A percentile compares a stretch with the other conserved stretches of the same genome.
Evolutionary conservation across 495 filamentous ascomycete species (phyloP).

Genomic region (Hyaloscypha bicolor): DNA sequence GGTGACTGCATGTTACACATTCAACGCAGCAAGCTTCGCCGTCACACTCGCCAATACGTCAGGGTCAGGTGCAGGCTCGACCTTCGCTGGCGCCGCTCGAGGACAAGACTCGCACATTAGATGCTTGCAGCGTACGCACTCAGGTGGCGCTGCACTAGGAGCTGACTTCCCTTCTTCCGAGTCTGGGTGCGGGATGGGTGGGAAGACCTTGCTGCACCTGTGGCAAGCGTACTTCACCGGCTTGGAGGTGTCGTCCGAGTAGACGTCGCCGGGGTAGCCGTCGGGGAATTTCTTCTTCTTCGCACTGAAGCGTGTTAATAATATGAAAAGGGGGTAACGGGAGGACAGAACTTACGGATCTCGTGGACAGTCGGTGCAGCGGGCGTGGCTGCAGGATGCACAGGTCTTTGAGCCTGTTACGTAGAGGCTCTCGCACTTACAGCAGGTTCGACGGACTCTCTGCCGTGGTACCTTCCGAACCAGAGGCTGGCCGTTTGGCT

Average conservation of each 20-base stretch:
- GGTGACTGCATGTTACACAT: not conserved
- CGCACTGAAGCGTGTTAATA: slow-evolving; percentile 49
- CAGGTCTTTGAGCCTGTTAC: slow-evolving; percentile 61
- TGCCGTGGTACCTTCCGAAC: slow-evolving; percentile 67
- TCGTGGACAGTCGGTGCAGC: slow-evolving; percentile 81
- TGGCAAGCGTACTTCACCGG: slow-evolving; percentile 65
- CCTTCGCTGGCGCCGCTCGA: slow-evolving; percentile 55
- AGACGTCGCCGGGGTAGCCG: slow-evolving; percentile 74
- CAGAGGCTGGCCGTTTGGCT: slow-evolving; percentile 68
- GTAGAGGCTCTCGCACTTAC: slow-evolving; percentile 71
- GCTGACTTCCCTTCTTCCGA: slow-evolving; percentile 30
- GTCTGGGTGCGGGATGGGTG: slow-evolving; percentile 27
- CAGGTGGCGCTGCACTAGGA: slow-evolving; percentile 34
- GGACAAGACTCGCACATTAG: slow-evolving; percentile 50
- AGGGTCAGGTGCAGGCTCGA: slow-evolving; percentile 60
- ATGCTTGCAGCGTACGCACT: slow-evolving; percentile 67
- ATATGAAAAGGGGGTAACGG: slow-evolving; percentile 23
- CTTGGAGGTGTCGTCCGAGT: slow-evolving; percentile 38
- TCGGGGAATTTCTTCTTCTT: slow-evolving; percentile 75
- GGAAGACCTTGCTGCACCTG: slow-evolving; percentile 59
- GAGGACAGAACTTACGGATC: slow-evolving; percentile 70
- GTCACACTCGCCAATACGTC: slow-evolving; percentile 64
- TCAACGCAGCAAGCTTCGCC: slow-evolving; percentile 54
- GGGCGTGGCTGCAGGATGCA: slow-evolving; percentile 68
- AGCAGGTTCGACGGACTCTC: slow-evolving; percentile 75